Evolutionary conservation across 176 grass and related monocot species (phyloP).

Genomic region (Dendrocalamus sinicus): DNA sequence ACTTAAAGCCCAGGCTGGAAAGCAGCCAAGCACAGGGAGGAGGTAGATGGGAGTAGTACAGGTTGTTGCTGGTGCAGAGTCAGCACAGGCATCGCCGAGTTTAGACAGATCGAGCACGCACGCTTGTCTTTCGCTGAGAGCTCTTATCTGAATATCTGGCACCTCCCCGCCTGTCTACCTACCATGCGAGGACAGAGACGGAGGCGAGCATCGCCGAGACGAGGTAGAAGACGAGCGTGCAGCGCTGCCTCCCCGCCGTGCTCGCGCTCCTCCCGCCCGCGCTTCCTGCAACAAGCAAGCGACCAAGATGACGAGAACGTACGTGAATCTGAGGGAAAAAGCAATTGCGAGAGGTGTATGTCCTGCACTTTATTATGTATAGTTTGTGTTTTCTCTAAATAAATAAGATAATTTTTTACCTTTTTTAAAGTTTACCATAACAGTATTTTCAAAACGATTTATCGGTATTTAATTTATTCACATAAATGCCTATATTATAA

Average conservation of each 20-base stretch:
- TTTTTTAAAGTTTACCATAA: too few relatives aligned
- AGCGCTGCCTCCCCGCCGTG: neutral
- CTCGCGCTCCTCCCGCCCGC: constrained; percentile 35
- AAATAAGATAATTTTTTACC: too few relatives aligned
- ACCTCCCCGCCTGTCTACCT: neutral
- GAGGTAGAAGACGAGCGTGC: constrained; percentile 26
- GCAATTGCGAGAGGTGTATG: too few relatives aligned
- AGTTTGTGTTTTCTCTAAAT: fast-evolving
- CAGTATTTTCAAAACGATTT: too few relatives aligned
- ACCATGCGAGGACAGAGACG: neutral
- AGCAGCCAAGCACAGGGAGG: neutral
- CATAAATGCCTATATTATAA: fast-evolving
- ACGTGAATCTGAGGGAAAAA: neutral
- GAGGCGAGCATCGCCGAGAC: constrained; percentile 14
- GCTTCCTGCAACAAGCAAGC: constrained; percentile 28
- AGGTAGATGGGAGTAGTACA: neutral
- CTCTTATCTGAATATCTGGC: neutral
- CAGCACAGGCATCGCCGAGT: neutral
- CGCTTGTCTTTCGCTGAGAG: neutral
- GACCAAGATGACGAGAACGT: neutral
- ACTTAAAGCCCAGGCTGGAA: neutral
- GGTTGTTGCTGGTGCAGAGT: neutral
- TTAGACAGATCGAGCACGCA: neutral
- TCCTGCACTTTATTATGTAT: too few relatives aligned
- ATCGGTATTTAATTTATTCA: too few relatives aligned